A percentile compares a stretch with the other conserved stretches of the same genome.
Evolutionary conservation across 768 basidiomycete genomes (phyloP).

Genomic region (Mycena indigotica): DNA sequence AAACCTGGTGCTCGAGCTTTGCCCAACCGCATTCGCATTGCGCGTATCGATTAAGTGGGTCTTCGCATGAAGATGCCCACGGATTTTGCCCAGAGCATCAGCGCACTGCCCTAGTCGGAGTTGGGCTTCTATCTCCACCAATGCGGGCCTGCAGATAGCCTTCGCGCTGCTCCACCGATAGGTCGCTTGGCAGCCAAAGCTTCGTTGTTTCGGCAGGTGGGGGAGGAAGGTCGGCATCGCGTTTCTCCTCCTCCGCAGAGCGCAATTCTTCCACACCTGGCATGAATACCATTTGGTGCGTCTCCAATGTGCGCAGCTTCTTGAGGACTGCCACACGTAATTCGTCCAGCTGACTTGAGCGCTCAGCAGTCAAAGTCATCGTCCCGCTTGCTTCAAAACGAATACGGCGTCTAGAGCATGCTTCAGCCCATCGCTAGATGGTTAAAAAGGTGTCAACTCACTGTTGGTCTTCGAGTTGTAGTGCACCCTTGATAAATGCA

Average conservation of each 20-base stretch:
- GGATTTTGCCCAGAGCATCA: slow-evolving; percentile 1
- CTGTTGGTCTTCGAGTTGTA: background rate
- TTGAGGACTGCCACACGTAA: background rate
- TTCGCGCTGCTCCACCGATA: background rate
- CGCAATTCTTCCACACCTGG: background rate
- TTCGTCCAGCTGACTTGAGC: too few species aligned
- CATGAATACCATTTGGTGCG: too few species aligned
- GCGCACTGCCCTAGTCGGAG: slow-evolving; percentile 7
- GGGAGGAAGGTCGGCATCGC: background rate
- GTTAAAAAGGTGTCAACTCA: background rate
- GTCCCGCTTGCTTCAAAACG: background rate
- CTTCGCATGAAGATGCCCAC: slow-evolving; percentile 10
- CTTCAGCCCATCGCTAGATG: background rate
- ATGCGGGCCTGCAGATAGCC: background rate
- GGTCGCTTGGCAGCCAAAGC: too few species aligned
- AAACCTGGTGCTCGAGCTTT: background rate
- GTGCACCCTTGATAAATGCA: background rate
- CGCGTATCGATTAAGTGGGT: background rate
- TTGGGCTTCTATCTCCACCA: background rate
- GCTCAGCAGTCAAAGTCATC: background rate
- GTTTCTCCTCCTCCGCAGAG: background rate
- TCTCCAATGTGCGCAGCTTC: slow-evolving; percentile 5
- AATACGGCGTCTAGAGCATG: too few species aligned
- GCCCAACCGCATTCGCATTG: too few species aligned
- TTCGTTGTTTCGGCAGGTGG: slow-evolving; percentile 1